These are phyloP conservation scores for Xerocomellus chrysenteron DNA, from an alignment of 768 basidiomycete genomes.

Conservation along the genomic window DNA sequence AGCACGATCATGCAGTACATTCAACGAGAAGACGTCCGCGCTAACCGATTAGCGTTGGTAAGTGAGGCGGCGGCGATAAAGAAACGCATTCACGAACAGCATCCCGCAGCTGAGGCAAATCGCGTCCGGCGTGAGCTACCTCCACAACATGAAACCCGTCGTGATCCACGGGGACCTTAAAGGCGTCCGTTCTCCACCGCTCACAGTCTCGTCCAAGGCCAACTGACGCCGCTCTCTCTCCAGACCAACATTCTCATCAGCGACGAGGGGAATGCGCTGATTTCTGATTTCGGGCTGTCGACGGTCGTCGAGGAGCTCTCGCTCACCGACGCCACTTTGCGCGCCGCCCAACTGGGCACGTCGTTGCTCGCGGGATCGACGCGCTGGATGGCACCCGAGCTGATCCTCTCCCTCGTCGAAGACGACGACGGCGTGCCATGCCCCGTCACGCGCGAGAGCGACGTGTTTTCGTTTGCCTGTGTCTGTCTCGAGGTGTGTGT, in stretches of 20 bases:
- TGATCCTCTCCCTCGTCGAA: slow-evolving; percentile 49
- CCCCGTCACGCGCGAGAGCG: slow-evolving; percentile 49
- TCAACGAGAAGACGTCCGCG: slow-evolving; percentile 37
- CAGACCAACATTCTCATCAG: slow-evolving; percentile 60
- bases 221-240: background rate
- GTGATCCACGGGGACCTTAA: slow-evolving; percentile 65
- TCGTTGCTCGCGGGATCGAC: slow-evolving; percentile 36
- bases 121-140: slow-evolving; percentile 55
- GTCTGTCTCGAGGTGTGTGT: slow-evolving; percentile 54
- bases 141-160: slow-evolving; percentile 53
- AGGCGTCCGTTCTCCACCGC: slow-evolving; percentile 42
- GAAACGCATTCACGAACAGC: background rate
- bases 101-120: slow-evolving; percentile 47
- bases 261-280: slow-evolving; percentile 49
- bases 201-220: background rate
- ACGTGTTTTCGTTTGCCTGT: slow-evolving; percentile 61
- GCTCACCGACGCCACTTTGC: slow-evolving; percentile 24
- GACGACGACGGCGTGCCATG: slow-evolving; percentile 46
- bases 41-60: slow-evolving; percentile 50
- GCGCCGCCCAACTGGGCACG: slow-evolving; percentile 28
- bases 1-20: slow-evolving; percentile 55
- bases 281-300: slow-evolving; percentile 63
- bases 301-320: slow-evolving; percentile 55
- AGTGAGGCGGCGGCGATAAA: slow-evolving; percentile 9
- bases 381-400: slow-evolving; percentile 52